Evolutionary conservation across 805 yeast species (phyloP), one percentile per base, ranked within the genome.

Genomic region (Metschnikowia aberdeeniae): DNA sequence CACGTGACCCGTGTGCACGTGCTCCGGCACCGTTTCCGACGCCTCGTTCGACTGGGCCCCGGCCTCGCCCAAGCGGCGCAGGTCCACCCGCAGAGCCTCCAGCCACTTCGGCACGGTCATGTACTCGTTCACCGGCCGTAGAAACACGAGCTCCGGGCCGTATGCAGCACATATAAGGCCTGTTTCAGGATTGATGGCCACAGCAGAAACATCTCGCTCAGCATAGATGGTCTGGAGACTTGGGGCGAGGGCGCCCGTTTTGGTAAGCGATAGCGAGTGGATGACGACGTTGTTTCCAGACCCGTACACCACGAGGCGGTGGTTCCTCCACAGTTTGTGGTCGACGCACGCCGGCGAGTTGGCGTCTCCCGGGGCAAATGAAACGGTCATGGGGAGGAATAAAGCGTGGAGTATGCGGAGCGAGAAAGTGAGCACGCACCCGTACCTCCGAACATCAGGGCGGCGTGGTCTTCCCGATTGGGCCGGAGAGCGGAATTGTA

Each of bases 361-460:
- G 14, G 93, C 93, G 59, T 86, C 87, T 1, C 97, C 97, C 2
- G 97, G 97, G 36, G 87, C 78, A 57, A 86, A 82, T 46, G 80
- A 80, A 44, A 86, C 62, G 5, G 84, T 70, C 89, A 84, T 81
- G 20, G 14, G n/a, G 31, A 10, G 24, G 6, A 24, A 6, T 4
- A 34, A 22, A 6, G 36, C 5, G 26, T 22, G 26, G 26, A 22
- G 26, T 13, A 12, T 9, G 5, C 13, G 32, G 32, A 29, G 14
- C 13, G 14, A 13, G 32, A 13, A 12, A 29, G 32, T 13, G n/a
- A 22, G 26, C 26, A 22, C 26, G 26, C 26, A 22, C 26, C 26
- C 26, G 26, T 22, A 22, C 26, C 26, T 22, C 26, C 26, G 26
- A 7, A 7, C 8, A 22, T 2, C 17, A 2, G 17, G 17, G 17